Percentiles rank a stretch among this genome's conserved stretches.
phyloP scores from a whole-genome alignment of 129 eudicot genomes.

The Artemisia annua region DNA sequence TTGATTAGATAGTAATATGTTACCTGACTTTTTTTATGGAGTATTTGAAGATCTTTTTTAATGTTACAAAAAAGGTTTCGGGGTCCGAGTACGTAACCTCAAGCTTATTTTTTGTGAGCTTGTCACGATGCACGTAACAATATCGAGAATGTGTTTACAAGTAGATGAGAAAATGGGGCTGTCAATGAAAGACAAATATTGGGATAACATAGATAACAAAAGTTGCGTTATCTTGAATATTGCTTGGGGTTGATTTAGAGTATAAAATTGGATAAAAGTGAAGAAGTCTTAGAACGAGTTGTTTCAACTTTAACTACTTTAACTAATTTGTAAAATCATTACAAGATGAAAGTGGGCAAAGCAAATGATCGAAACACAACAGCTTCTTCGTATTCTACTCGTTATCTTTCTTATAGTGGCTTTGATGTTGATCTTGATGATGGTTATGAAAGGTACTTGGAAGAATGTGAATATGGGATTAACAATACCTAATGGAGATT shows the following conservation, averaged over 20 bases:
- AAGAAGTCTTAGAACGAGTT: background rate
- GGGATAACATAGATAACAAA: background rate
- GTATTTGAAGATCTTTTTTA: background rate
- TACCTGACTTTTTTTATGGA: background rate
- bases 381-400: background rate
- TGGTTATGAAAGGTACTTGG: background rate
- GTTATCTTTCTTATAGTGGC: background rate
- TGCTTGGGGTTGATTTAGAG: slow-evolving; percentile 1
- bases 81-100: background rate
- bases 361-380: background rate
- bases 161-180: slow-evolving; percentile 11
- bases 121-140: background rate
- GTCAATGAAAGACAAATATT: too few species aligned
- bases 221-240: background rate
- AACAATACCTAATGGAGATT: background rate
- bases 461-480: background rate
- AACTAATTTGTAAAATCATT: background rate
- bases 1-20: background rate
- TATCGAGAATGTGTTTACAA: slow-evolving; percentile 6
- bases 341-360: background rate
- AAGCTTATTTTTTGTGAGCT: slow-evolving; percentile 3
- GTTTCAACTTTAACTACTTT: background rate
- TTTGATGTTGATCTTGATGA: background rate
- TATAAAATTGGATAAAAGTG: background rate
- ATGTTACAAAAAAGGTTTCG: slow-evolving; percentile 1